These are phyloP conservation scores for Boletales sp. DNA, from an alignment of 768 basidiomycete genomes.

Conservation along the genomic window DNA sequence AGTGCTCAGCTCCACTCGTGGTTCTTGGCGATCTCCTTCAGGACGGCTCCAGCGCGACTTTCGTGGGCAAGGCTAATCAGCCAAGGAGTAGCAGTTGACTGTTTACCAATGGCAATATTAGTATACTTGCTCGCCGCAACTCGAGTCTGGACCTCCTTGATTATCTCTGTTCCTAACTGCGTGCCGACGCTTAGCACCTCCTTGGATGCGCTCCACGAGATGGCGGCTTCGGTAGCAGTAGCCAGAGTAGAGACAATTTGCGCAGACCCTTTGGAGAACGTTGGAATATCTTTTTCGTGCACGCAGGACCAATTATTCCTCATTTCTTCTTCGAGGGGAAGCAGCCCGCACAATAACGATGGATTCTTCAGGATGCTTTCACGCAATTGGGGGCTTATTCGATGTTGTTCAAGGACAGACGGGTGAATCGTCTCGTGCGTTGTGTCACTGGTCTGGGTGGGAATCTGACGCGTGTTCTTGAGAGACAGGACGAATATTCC, in stretches of 20 bases:
- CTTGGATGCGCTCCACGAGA: constrained; percentile 17
- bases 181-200: constrained; percentile 12
- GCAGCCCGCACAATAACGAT: constrained; percentile 39
- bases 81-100: constrained; percentile 21
- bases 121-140: constrained; percentile 7
- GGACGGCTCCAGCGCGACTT: constrained; percentile 20
- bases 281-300: constrained; percentile 18
- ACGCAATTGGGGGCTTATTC: constrained; percentile 32
- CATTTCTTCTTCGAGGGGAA: constrained; percentile 51
- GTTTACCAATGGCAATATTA: constrained; percentile 5
- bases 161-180: constrained; percentile 17
- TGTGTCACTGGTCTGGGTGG: constrained; percentile 38
- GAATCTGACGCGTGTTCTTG: constrained; percentile 45
- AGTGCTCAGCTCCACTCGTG: background rate
- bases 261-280: constrained; percentile 7
- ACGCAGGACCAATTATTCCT: constrained; percentile 46
- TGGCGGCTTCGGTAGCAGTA: constrained; percentile 1
- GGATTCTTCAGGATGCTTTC: constrained; percentile 40
- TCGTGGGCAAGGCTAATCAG: constrained; percentile 22
- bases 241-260: constrained; percentile 2
- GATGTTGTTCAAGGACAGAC: constrained; percentile 50
- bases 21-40: constrained; percentile 16
- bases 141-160: constrained; percentile 19
- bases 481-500: constrained; percentile 53
- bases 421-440: constrained; percentile 62